phyloP scores from a whole-genome alignment of 2,329 filamentous ascomycete genomes.

The Penicillium freii region DNA sequence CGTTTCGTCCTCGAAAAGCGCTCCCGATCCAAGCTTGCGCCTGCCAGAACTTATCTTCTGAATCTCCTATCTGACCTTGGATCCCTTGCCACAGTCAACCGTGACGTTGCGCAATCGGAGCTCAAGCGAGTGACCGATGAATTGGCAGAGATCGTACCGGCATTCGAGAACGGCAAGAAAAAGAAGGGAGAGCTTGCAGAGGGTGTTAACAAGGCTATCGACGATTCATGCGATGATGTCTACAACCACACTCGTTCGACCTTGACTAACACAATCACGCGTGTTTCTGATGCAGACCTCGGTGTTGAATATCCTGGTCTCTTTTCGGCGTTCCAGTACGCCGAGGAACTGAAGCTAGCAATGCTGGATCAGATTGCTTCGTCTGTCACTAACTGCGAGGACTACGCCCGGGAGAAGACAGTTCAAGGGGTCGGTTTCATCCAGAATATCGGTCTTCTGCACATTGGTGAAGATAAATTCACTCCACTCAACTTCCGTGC shows the following conservation, averaged over 20 bases:
- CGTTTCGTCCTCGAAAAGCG: constrained; percentile 95
- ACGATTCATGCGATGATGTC: constrained; percentile 78
- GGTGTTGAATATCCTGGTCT: constrained; percentile 85
- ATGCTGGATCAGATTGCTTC: constrained; percentile 86
- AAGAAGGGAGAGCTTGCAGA: constrained; percentile 77
- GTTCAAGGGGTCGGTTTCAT: constrained; percentile 80
- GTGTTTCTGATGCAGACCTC: constrained; percentile 73
- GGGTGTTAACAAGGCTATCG: constrained; percentile 75
- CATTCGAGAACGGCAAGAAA: constrained; percentile 78
- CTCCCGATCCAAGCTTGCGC: constrained; percentile 89
- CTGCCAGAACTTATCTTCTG: constrained; percentile 89
- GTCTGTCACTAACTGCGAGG: constrained; percentile 76
- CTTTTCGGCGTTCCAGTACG: constrained; percentile 82
- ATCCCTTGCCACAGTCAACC: constrained; percentile 79
- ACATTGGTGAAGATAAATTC: constrained; percentile 79
- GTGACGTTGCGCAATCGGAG: constrained; percentile 80
- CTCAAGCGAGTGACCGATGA: constrained; percentile 79
- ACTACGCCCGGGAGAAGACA: constrained; percentile 75
- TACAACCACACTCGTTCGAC: constrained; percentile 79
- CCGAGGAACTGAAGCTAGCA: constrained; percentile 85
- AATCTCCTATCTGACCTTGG: constrained; percentile 89
- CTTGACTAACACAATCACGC: constrained; percentile 70
- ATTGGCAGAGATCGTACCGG: constrained; percentile 77
- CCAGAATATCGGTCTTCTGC: constrained; percentile 81
- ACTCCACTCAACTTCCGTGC: constrained; percentile 82